Evolutionary conservation across 352 stramenopile species (phyloP), one percentile per base, ranked within the genome.

Genomic region (Aphanomyces euteiches): DNA sequence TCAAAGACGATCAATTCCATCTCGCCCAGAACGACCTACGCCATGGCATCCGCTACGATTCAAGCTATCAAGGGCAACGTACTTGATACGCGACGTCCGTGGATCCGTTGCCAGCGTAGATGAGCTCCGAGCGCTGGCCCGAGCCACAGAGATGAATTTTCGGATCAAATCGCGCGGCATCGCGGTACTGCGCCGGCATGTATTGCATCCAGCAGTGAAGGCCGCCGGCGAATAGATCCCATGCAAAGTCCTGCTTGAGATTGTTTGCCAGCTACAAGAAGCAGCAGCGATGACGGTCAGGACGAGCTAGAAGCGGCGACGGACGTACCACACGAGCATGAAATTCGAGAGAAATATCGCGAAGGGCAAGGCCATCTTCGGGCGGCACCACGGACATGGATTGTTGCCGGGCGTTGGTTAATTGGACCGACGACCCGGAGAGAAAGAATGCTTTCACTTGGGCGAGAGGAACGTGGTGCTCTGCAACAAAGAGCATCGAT

Each of bases 1-100:
- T 94, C 87, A 67, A 94, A 94, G 56, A 94, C 89, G n/a, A 94
- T 79, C 37, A 94, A 64, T 68, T 94, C 87, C 7, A 94, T 69
- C 7, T 79, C 90, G n/a, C 87, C 87, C 2, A 83, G 76, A 2
- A 94, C 75, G 21, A 94, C 79, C 78, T 90, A 59, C 15, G n/a
- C 48, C 6, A 8, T 28, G 6, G 41, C 2, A 15, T 8, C 13
- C n/a, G 43, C 12, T 47, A 40, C 4, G 21, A 4, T 56, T 3
- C 41, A 67, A 61, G 10, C 2, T 7, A 41, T 39, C 5, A 61
- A 17, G 54, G 15, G 12, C 6, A 37, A n/a, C 19, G 54, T 76
- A 84, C 81, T 76, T 92, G 83, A 37, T 92, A 93, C 4, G 84
- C 84, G 15, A 76, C 85, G 73, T 94, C 87, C 5, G 85, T 93